A percentile compares a stretch with the other conserved stretches of the same genome.
phyloP scores from a whole-genome alignment of 2,329 filamentous ascomycete species.

The Fusarium siculi region DNA sequence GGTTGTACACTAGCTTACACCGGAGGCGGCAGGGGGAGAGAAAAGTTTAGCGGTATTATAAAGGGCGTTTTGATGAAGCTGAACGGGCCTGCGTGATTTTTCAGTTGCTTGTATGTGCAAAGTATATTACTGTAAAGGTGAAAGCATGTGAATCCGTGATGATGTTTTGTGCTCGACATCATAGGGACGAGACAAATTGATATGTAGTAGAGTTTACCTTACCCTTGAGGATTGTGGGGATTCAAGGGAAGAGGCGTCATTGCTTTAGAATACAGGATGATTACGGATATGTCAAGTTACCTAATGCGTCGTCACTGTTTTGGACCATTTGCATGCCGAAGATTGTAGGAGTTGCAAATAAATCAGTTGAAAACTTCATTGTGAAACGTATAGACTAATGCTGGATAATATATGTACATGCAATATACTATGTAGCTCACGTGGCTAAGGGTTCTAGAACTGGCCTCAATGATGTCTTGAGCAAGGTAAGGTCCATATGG shows the following conservation, averaged over 20 bases:
- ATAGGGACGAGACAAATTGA: not conserved
- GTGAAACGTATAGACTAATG: not conserved
- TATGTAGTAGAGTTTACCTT: not conserved
- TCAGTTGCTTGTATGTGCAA: not conserved
- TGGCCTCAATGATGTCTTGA: conserved; percentile 6
- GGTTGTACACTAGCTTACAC: conserved; percentile 52
- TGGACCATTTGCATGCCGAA: not conserved
- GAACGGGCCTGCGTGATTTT: conserved; percentile 13
- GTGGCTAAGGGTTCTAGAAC: conserved; percentile 23
- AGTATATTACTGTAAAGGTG: not conserved
- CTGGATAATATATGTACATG: not conserved
- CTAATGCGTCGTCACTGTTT: not conserved
- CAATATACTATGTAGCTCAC: conserved; percentile 1
- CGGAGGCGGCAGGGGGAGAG: conserved; percentile 45
- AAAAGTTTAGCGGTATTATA: conserved; percentile 50
- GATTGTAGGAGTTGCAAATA: not conserved
- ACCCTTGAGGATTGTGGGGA: not conserved
- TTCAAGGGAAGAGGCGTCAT: conserved; percentile 13
- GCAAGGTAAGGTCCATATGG: not conserved
- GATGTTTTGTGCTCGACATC: not conserved
- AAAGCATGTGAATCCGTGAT: not conserved
- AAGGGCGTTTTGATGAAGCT: conserved; percentile 46
- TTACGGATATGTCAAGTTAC: not conserved
- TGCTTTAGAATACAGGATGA: not conserved
- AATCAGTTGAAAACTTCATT: not conserved